These are phyloP conservation scores for Phoenix roebelenii DNA, from an alignment of 176 grass and related monocot species.

Conservation along the genomic window DNA sequence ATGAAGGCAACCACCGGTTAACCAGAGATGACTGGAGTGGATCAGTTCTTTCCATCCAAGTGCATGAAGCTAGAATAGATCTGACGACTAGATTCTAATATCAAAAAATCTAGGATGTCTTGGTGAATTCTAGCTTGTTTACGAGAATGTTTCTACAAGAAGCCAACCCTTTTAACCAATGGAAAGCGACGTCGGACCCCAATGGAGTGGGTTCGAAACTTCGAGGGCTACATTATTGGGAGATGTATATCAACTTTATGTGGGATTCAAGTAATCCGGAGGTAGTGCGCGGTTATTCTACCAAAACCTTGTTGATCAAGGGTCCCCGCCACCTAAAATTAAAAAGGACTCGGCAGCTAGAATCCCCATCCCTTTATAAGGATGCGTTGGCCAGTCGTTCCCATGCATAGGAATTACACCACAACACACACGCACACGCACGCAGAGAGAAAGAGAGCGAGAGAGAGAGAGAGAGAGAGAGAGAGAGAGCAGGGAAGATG, in stretches of 20 bases:
- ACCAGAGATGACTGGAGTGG: too few species aligned
- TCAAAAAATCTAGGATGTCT: too few species aligned
- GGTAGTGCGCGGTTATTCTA: conserved; percentile 25
- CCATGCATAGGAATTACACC: conserved; percentile 12
- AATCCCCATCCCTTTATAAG: conserved; percentile 35
- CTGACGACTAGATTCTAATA: too few species aligned
- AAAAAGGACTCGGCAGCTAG: conserved; percentile 70
- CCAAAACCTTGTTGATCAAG: conserved; percentile 49
- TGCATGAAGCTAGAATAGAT: too few species aligned
- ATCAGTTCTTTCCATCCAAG: too few species aligned
- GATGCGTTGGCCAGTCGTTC: conserved; percentile 17
- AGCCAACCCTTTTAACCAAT: conserved; percentile 12
- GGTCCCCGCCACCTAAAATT: conserved; percentile 47
- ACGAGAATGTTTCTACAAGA: not conserved
- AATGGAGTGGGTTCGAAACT: not conserved
- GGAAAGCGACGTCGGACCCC: conserved; percentile 12
- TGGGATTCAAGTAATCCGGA: conserved; percentile 36
- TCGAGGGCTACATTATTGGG: not conserved
- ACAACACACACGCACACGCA: too few species aligned
- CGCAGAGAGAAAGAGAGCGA: not conserved
- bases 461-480: not conserved
- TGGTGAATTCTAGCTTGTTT: too few species aligned
- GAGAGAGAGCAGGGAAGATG: not conserved
- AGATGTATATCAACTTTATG: conserved; percentile 26
- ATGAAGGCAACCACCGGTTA: too few species aligned